Evolutionary conservation across 257 asterid genomes (phyloP).

Genomic region (Echites panduratus): DNA sequence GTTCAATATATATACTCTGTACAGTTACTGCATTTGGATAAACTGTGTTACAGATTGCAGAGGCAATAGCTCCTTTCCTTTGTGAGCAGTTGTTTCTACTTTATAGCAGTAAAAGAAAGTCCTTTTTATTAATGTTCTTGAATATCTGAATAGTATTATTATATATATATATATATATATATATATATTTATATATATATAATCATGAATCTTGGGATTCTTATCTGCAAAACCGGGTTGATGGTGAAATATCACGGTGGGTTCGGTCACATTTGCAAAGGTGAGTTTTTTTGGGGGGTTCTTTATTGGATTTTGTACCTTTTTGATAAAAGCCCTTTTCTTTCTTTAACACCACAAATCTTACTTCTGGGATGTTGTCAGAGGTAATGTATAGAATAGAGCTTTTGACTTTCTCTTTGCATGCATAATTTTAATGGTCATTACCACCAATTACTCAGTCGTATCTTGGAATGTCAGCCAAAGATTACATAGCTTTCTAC

Average conservation of each 20-base stretch:
- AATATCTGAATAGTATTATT: not conserved
- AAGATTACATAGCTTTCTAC: conserved; percentile 13
- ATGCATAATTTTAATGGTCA: conserved; percentile 7
- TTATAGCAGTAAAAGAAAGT: not conserved
- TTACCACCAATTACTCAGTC: conserved; percentile 9
- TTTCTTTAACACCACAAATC: conserved; percentile 24
- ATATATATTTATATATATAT: no score
- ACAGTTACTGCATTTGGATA: not conserved
- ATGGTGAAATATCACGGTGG: conserved; percentile 34
- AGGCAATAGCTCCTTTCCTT: not conserved
- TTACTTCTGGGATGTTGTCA: conserved; percentile 24
- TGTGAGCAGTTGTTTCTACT: not conserved
- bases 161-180: no score
- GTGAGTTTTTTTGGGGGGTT: not conserved
- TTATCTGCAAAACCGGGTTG: conserved; percentile 14
- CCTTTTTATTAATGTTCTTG: not conserved
- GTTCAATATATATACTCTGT: not conserved
- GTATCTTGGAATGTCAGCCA: conserved; percentile 16
- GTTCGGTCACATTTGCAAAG: conserved; percentile 10
- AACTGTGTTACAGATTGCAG: not conserved
- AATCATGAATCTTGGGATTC: not conserved
- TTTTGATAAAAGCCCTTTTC: not conserved
- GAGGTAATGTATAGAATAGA: conserved; percentile 32
- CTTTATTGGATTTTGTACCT: conserved; percentile 3
- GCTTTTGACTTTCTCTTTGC: conserved; percentile 33